A percentile compares a stretch with the other conserved stretches of the same genome.
Conservation (phyloP, 2,329 filamentous ascomycete species). For the Aquanectria penicillioides region DNA sequence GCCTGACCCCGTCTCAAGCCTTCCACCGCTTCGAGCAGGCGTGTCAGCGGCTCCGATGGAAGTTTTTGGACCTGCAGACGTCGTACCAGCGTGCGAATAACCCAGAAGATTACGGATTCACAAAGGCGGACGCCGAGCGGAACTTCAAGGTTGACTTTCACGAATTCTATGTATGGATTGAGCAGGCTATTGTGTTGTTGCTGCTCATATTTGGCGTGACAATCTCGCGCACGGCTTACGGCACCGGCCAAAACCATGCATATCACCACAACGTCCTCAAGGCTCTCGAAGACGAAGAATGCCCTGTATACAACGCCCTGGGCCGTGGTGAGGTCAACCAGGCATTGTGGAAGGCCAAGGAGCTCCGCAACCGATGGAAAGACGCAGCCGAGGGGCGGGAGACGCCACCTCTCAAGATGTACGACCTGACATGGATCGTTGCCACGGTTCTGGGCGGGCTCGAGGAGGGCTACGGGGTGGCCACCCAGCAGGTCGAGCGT, state of each 20-base stretch:
- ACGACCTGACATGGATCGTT: conserved; percentile 71
- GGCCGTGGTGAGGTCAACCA: conserved; percentile 64
- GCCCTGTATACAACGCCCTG: conserved; percentile 66
- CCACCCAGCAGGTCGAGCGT: conserved; percentile 55
- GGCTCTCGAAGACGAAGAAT: conserved; percentile 65
- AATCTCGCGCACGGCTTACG: conserved; percentile 49
- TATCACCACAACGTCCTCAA: conserved; percentile 78
- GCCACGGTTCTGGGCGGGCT: conserved; percentile 66
- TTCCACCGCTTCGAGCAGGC: conserved; percentile 69
- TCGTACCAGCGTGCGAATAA: conserved; percentile 64
- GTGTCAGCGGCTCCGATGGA: conserved; percentile 70
- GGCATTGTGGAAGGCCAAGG: conserved; percentile 74
- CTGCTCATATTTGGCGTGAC: conserved; percentile 71
- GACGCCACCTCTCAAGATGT: conserved; percentile 61
- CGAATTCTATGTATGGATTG: conserved; percentile 79
- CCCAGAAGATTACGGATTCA: conserved; percentile 47
- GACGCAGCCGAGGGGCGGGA: conserved; percentile 63
- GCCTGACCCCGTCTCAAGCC: conserved; percentile 51
- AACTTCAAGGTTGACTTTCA: conserved; percentile 85
- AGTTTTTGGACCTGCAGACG: conserved; percentile 66
- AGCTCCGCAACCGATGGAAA: conserved; percentile 79
- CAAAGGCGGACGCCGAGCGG: conserved; percentile 61
- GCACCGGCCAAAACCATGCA: conserved; percentile 52
- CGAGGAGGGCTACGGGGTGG: conserved; percentile 65
- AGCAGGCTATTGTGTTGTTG: conserved; percentile 74